Evolutionary conservation across 1,284 basidiomycete genomes (phyloP).

Genomic region (Boletellus deceptivus): DNA sequence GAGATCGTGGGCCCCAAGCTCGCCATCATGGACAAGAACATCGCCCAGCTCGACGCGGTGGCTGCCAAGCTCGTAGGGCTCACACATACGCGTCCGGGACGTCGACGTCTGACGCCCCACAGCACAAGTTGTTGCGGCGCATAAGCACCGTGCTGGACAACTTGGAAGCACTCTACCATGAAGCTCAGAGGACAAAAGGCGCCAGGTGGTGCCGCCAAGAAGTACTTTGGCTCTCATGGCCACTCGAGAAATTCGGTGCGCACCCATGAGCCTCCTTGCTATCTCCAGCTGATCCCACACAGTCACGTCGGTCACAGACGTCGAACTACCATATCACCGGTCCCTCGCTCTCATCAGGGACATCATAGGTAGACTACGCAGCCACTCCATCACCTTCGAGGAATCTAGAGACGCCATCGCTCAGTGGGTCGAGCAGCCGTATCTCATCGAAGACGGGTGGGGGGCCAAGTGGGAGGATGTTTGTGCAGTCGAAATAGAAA

Average conservation of each 20-base stretch:
- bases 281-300: constrained; percentile 1
- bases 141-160: constrained; percentile 61
- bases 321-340: constrained; percentile 66
- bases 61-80: constrained; percentile 59
- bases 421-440: constrained; percentile 65
- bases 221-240: constrained; percentile 77
- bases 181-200: constrained; percentile 68
- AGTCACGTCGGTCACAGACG: constrained; percentile 57
- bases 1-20: constrained; percentile 62
- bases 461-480: constrained; percentile 71
- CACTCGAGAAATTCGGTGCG: constrained; percentile 72
- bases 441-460: constrained; percentile 66
- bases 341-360: constrained; percentile 58
- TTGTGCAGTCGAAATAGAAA: constrained; percentile 67
- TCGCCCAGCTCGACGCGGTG: constrained; percentile 58
- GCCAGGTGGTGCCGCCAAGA: constrained; percentile 64
- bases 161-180: constrained; percentile 60
- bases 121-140: constrained; percentile 69
- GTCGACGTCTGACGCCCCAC: not conserved
- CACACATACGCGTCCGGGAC: not conserved
- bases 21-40: constrained; percentile 60
- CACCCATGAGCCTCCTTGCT: not conserved
- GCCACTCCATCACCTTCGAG: constrained; percentile 66
- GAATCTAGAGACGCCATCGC: constrained; percentile 56
- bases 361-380: constrained; percentile 56